Evolutionary conservation across 1,139 yeast species (phyloP), one percentile per base, ranked within the genome.

Genomic region (Sugiyamaella xylanicola): DNA sequence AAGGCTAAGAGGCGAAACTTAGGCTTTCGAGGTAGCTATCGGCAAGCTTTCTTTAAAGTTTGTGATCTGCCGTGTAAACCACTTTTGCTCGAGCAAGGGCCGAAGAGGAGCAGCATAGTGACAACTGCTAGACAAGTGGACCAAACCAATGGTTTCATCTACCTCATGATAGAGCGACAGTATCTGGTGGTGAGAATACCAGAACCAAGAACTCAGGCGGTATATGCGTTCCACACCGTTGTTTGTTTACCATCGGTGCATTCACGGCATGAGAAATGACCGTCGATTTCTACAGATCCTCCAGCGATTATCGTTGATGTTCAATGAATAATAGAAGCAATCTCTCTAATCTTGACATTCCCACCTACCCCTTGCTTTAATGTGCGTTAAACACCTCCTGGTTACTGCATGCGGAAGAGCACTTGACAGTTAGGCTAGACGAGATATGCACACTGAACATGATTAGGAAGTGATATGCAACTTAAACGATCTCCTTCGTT

Each of bases 401-500:
- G 39, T 29, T 44, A 44, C 48, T 17, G 25, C 3, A 29, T 44
- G 17, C 4, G 39, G 17, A 29, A 13, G 13, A 13, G 19, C 25
- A 20, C 36, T 25, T 25, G 36, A 29, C 48, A 32, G 37, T 13
- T n/a, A 41, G 29, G 16, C 17, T 11, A 21, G 15, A 21, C 16
- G 7, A 29, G 13, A 35, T n/a, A 40, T 21, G 35, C 32, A 40
- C 42, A 21, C 21, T 27, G 8, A 9, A 41, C 22, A 25, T 15
- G 13, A 16, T 29, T 19, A 4, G 42, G 55, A 13, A 41, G 32
- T 21, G 55, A 52, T 52, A 11, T 37, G 27, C 27, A 46, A 52
- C 51, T 20, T 52, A 20, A 52, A 39, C 11, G 15, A 13, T 15
- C 51, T 40, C 53, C 56, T 48, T 53, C 56, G 53, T 45, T 41